phyloP scores from a whole-genome alignment of 179 eudicot species.

The Beta corolliflora region DNA sequence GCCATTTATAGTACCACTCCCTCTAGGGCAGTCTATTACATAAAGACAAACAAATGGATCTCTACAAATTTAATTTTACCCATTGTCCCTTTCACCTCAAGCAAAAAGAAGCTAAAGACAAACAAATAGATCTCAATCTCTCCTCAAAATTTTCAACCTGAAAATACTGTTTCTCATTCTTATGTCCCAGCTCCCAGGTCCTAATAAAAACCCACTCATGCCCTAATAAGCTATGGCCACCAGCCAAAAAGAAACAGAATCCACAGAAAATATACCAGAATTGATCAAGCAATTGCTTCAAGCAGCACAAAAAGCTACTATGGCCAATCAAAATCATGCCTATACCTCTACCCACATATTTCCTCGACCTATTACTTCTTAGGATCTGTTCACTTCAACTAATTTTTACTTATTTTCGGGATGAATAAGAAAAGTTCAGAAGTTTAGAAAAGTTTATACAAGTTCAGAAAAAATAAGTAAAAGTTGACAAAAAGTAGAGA shows the following conservation, averaged over 20 bases:
- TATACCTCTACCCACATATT: neutral
- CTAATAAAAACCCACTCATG: neutral
- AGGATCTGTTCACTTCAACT: neutral
- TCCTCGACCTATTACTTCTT: neutral
- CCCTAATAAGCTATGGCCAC: neutral
- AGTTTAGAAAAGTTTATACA: too few species aligned
- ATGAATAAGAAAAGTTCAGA: too few species aligned
- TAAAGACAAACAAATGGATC: too few species aligned
- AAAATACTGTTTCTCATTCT: neutral
- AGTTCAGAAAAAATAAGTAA: too few species aligned
- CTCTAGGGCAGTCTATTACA: too few species aligned
- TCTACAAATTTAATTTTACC: too few species aligned
- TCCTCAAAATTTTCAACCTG: neutral
- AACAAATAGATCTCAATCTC: neutral
- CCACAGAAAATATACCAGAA: neutral
- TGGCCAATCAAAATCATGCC: neutral
- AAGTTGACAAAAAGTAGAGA: too few species aligned
- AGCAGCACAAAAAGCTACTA: neutral
- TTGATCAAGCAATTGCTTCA: neutral
- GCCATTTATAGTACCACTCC: too few species aligned
- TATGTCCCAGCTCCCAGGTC: neutral
- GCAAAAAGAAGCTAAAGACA: neutral
- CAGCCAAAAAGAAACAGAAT: neutral
- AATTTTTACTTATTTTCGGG: too few species aligned
- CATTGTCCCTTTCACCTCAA: neutral